These are phyloP conservation scores for Casuarina glauca DNA, from an alignment of 306 rosid genomes.

Conservation along the genomic window DNA sequence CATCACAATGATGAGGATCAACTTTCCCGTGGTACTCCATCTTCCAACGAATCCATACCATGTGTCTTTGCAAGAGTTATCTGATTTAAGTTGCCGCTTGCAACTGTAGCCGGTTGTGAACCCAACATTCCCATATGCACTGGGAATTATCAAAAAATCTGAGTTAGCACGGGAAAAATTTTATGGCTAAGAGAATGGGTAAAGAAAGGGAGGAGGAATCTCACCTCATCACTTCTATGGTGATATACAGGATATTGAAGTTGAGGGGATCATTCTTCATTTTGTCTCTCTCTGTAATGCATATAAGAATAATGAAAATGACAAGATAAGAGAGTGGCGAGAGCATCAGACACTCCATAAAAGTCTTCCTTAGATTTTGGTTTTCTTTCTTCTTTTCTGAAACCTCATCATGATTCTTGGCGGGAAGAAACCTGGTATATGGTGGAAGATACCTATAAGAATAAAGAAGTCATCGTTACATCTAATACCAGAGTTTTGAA, in stretches of 20 bases:
- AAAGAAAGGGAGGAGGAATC: background rate
- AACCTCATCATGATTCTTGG: conserved; percentile 14
- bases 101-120: conserved; percentile 69
- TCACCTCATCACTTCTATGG: conserved; percentile 60
- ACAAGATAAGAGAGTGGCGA: conserved; percentile 64
- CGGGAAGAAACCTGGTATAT: conserved; percentile 45
- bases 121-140: conserved; percentile 87
- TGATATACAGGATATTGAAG: conserved; percentile 57
- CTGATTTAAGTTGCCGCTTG: conserved; percentile 32
- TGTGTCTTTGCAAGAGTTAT: conserved; percentile 40
- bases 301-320: conserved; percentile 58
- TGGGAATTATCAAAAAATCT: conserved; percentile 20
- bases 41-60: conserved; percentile 56
- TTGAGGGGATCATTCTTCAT: conserved; percentile 72
- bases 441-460: conserved; percentile 67
- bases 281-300: conserved; percentile 60
- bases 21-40: conserved; percentile 57
- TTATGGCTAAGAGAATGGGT: background rate
- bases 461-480: background rate
- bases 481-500: too few relatives aligned
- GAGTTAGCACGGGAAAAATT: too few relatives aligned
- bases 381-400: too few relatives aligned
- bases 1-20: conserved; percentile 58
- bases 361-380: background rate
- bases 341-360: conserved; percentile 39